phyloP scores from a whole-genome alignment of 2,329 filamentous ascomycete genomes.

The Bipolaris zeicola region DNA sequence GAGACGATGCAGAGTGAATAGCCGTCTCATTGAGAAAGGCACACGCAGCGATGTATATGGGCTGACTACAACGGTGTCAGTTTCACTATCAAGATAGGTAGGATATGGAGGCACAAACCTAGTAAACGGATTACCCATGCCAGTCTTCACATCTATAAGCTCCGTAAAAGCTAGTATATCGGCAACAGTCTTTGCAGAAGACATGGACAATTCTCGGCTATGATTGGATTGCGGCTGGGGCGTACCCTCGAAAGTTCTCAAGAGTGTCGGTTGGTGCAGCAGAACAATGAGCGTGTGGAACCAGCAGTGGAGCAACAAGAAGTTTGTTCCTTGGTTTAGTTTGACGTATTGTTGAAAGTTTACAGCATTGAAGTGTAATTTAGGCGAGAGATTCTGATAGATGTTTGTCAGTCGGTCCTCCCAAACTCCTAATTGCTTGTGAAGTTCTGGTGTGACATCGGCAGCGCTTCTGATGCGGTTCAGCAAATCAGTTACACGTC shows the following conservation, averaged over 20 bases:
- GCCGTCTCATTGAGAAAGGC: slow-evolving; percentile 85
- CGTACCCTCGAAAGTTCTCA: slow-evolving; percentile 74
- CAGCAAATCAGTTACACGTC: slow-evolving; percentile 79
- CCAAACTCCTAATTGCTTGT: slow-evolving; percentile 74
- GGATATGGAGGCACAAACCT: slow-evolving; percentile 34
- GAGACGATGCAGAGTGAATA: slow-evolving; percentile 67
- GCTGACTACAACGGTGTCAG: slow-evolving; percentile 63
- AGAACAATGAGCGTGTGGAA: slow-evolving; percentile 86
- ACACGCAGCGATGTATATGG: slow-evolving; percentile 89
- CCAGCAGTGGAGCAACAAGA: slow-evolving; percentile 86
- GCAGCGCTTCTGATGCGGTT: slow-evolving; percentile 78
- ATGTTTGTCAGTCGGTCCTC: slow-evolving; percentile 77
- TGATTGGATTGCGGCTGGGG: slow-evolving; percentile 77
- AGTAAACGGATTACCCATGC: slow-evolving; percentile 86
- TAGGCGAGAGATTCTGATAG: slow-evolving; percentile 75
- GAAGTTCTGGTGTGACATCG: slow-evolving; percentile 76
- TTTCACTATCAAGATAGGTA: background rate
- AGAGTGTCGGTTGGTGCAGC: slow-evolving; percentile 79
- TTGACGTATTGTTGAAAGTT: slow-evolving; percentile 88
- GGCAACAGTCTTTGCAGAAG: slow-evolving; percentile 87
- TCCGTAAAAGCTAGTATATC: slow-evolving; percentile 88
- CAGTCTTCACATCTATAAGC: slow-evolving; percentile 82
- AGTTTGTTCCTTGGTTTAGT: slow-evolving; percentile 81
- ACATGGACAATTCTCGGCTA: slow-evolving; percentile 82
- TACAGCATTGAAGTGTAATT: slow-evolving; percentile 79